Evolutionary conservation across 495 filamentous ascomycete species (phyloP), one percentile per base, ranked within the genome.

Genomic region (Penicillium maclennaniae): DNA sequence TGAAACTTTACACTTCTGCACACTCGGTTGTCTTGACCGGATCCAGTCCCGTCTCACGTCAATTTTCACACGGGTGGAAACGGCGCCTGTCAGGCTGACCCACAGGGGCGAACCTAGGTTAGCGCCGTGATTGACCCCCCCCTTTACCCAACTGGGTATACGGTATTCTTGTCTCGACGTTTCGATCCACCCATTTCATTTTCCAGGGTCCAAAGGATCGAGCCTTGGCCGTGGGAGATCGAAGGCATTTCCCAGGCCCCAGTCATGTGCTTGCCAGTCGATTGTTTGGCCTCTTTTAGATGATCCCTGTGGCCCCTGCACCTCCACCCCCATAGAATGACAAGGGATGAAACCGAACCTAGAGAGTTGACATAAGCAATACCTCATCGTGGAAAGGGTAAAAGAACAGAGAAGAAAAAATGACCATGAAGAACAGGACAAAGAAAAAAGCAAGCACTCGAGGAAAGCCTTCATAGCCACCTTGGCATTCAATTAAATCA

Each of bases 21-120:
- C 19, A 43, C 55, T 66, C 63, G 63, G 63, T 54, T 63, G 60
- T 31, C 49, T 44, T 63, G 54, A 56, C 63, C 60, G 51, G 60
- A 52, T 58, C 60, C 43, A 54, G 59, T 39, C 55, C 38, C 56
- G 52, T 59, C 59, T 62, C 52, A 59, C 55, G n/a, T 57, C 47
- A 34, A 34, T 1, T 12, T 34, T 48, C 46, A 37, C 48, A 19
- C 58, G 60, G 60, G 56, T 63, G 47, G 56, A 51, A 62, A 54
- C 59, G 62, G 47, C 43, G 55, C 50, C 45, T 53, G 55, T 49
- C 55, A 53, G 48, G 44, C 49, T 31, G 52, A 5, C 26, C 47
- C 8, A 14, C 20, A 6, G 15, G 39, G 39, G 40, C 14, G 21
- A 42, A 39, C 21, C 52, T 45, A 23, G 43, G 20, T 23, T 47